These are phyloP conservation scores for Leccinum huronense DNA, from an alignment of 1,284 basidiomycete species.

Conservation along the genomic window DNA sequence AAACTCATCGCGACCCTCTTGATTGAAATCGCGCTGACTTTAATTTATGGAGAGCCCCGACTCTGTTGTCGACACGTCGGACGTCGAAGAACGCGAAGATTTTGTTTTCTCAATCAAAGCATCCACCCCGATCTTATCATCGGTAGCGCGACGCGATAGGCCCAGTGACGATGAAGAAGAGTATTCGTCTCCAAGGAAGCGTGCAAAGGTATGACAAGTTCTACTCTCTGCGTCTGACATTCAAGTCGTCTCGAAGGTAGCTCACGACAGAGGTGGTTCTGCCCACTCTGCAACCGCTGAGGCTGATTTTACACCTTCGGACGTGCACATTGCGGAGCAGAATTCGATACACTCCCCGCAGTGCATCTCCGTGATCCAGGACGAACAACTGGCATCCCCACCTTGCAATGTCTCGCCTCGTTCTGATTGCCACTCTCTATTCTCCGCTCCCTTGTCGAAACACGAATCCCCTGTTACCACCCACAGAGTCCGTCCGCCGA, in stretches of 20 bases:
- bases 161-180: conserved; percentile 20
- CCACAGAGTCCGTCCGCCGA: background rate
- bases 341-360: background rate
- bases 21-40: background rate
- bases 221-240: background rate
- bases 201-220: conserved; percentile 29
- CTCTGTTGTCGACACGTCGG: conserved; percentile 56
- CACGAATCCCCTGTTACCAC: background rate
- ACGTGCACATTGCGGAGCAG: background rate
- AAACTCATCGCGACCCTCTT: background rate
- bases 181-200: conserved; percentile 30
- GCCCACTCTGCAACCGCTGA: background rate
- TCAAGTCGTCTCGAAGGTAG: conserved; percentile 24
- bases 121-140: background rate
- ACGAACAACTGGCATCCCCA: conserved; percentile 1
- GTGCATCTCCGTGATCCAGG: background rate
- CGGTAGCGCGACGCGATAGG: conserved; percentile 1
- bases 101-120: conserved; percentile 22
- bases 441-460: conserved; percentile 19
- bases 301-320: background rate
- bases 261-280: conserved; percentile 8
- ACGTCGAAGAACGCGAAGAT: conserved; percentile 53
- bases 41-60: conserved; percentile 39
- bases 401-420: conserved; percentile 8
- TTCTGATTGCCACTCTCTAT: conserved; percentile 20